Conservation (phyloP, 441 rosid genomes). For the Populus hybrid region DNA sequence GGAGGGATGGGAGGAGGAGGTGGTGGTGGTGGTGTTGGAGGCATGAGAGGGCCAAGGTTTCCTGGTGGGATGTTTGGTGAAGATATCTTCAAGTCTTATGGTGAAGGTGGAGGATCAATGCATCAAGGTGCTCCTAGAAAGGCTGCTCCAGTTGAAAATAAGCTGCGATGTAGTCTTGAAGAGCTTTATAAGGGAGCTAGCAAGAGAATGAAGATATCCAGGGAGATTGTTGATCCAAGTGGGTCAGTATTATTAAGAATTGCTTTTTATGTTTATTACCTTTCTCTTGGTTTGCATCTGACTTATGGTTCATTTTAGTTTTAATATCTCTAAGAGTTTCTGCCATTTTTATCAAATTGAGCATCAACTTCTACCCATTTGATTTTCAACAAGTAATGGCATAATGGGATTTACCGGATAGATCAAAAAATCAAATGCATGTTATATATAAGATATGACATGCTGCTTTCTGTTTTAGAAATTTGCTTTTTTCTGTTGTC, state of each 20-base stretch:
- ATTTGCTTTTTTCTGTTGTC: background rate
- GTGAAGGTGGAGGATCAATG: constrained; percentile 51
- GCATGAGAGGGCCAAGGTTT: constrained; percentile 58
- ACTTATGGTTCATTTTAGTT: background rate
- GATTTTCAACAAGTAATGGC: background rate
- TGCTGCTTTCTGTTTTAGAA: background rate
- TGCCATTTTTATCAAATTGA: background rate
- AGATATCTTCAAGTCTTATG: constrained; percentile 48
- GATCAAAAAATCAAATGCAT: background rate
- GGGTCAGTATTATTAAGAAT: constrained; percentile 43
- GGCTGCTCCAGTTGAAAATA: constrained; percentile 65
- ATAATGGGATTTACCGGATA: background rate
- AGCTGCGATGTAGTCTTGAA: constrained; percentile 74
- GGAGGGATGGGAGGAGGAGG: constrained; percentile 41
- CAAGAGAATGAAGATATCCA: constrained; percentile 81
- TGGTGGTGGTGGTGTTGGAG: constrained; percentile 24
- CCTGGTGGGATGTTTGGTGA: constrained; percentile 60
- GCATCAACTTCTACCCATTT: background rate
- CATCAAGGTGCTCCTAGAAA: constrained; percentile 47
- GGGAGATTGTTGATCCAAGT: constrained; percentile 53
- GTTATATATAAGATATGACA: background rate
- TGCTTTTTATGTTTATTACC: background rate
- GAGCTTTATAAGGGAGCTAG: constrained; percentile 77
- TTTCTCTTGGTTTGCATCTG: background rate
- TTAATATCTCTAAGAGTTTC: background rate